Evolutionary conservation across 139 green algal genomes (phyloP), one percentile per base, ranked within the genome.

Genomic region (Coelastrella sp.): DNA sequence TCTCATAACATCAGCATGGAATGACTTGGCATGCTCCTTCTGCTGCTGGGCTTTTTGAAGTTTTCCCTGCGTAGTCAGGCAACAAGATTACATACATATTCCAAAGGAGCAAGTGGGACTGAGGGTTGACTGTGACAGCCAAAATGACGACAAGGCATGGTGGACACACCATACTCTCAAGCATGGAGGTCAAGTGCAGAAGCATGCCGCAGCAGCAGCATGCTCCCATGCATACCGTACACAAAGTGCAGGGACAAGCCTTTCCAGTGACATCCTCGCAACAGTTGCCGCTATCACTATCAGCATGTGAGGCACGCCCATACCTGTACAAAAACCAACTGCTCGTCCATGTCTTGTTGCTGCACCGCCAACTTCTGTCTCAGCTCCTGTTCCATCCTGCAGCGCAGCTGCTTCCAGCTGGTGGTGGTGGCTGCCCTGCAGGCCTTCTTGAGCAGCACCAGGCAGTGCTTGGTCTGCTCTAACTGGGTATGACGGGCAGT

Each of bases 381-480:
- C 88, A 91, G 81, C 57, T 86, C 25, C 57, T 80, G 57, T 81
- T 91, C 88, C 89, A 94, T 89, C 19, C 15, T n/a, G 6, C 76
- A 17, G 17, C 94, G 93, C 84, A 86, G 89, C 90, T 95, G 89
- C 92, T 97, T 97, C 93, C 94, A 96, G 27, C 79, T 87, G 59
- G 92, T 88, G 15, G 89, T 82, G 8, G 93, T 96, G 35, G 87
- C 88, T 58, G 93, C 84, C 74, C 96, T 93, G 63, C 75, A 90
- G 25, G 89, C 83, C 80, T 78, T 82, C 74, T 84, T 87, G 25
- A 65, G 70, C 61, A 89, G 72, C n/a, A 76, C 61, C 65, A 80
- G 59, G 56, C 82, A 66, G 59, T 90, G 83, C 84, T 76, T 87
- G 8, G 56, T 57, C 58, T 66, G 60, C 56, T 87, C 60, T 57